A percentile compares a stretch with the other conserved stretches of the same genome.
Evolutionary conservation across 2,329 filamentous ascomycete genomes (phyloP).

Genomic region (Sordariomycetes sp.): DNA sequence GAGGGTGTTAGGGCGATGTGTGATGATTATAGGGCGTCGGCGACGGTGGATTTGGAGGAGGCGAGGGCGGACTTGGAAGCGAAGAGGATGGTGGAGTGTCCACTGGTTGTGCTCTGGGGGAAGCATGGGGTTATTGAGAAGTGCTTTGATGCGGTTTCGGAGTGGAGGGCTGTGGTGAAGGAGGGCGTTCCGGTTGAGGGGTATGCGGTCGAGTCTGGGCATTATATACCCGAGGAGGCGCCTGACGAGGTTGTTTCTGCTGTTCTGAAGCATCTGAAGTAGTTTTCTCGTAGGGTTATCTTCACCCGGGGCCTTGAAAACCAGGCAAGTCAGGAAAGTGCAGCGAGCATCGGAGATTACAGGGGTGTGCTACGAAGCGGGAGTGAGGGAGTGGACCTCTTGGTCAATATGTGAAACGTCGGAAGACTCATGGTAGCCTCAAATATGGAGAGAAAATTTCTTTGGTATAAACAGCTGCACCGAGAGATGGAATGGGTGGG

Average conservation of each 20-base stretch:
- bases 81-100: constrained; percentile 31
- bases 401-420: no score
- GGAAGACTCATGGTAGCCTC: no score
- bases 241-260: constrained; percentile 32
- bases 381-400: no score
- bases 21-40: constrained; percentile 44
- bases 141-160: constrained; percentile 33
- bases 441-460: no score
- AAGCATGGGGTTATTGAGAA: constrained; percentile 34
- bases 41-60: constrained; percentile 39
- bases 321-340: no score
- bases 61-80: constrained; percentile 30
- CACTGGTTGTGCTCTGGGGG: constrained; percentile 40
- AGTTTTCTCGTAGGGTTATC: constrained; percentile 1
- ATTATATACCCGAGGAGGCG: constrained; percentile 40
- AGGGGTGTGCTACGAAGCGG: no score
- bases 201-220: constrained; percentile 31
- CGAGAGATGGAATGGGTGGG: no score
- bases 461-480: no score
- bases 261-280: constrained; percentile 27
- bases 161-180: constrained; percentile 37
- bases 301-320: no score
- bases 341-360: no score
- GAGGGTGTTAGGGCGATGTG: constrained; percentile 36
- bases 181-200: constrained; percentile 24